Conservation (phyloP, 2,329 filamentous ascomycete genomes). For the Cordyceps cicadae region DNA sequence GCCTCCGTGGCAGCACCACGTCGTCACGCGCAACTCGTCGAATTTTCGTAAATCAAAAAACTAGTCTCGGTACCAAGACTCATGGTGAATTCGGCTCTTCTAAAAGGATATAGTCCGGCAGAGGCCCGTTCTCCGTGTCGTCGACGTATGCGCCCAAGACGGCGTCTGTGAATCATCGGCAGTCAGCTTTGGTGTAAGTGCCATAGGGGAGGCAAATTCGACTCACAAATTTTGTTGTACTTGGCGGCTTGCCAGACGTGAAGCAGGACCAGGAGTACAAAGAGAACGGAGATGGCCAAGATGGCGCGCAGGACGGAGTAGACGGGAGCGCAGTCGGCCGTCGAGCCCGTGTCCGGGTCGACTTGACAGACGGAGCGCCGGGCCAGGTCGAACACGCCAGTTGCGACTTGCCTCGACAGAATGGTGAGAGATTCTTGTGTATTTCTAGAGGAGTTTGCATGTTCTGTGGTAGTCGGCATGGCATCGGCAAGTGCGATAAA, state of each 20-base stretch:
- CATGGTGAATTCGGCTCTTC: neutral
- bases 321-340: neutral
- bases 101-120: neutral
- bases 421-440: neutral
- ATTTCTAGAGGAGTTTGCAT: neutral
- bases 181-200: neutral
- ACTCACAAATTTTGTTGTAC: conserved; percentile 3
- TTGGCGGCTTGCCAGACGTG: conserved; percentile 8
- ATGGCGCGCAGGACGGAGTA: neutral
- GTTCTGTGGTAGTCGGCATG: conserved; percentile 2
- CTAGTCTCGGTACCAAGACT: no score
- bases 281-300: conserved; percentile 3
- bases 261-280: neutral
- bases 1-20: neutral
- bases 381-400: neutral
- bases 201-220: neutral
- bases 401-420: neutral
- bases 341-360: neutral
- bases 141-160: neutral
- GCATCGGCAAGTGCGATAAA: conserved; percentile 6
- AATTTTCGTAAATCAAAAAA: neutral
- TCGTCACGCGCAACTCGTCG: neutral
- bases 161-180: neutral
- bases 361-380: neutral
- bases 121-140: neutral